phyloP scores from a whole-genome alignment of 2,329 filamentous ascomycete species.

The Leptographium wingfieldii region DNA sequence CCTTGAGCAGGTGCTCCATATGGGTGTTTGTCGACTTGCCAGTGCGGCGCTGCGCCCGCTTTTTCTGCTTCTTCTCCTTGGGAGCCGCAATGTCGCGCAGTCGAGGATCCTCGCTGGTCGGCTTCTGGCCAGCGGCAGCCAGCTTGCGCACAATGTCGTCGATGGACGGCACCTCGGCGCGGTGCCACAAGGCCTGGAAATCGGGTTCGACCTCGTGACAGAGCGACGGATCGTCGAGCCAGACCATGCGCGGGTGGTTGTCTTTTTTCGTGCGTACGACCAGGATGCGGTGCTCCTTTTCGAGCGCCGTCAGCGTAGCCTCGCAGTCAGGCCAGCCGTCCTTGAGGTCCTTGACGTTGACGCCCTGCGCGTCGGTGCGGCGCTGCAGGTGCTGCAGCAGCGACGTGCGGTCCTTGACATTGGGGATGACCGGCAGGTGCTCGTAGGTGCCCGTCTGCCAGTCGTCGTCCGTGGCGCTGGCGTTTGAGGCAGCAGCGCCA shows the following conservation, averaged over 20 bases:
- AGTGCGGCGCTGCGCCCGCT: slow-evolving; percentile 49
- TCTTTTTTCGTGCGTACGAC: slow-evolving; percentile 91
- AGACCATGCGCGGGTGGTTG: slow-evolving; percentile 71
- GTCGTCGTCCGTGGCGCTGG: slow-evolving; percentile 1
- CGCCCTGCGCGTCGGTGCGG: slow-evolving; percentile 67
- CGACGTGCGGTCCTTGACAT: slow-evolving; percentile 64
- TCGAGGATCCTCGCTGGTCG: slow-evolving; percentile 67
- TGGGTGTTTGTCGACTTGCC: slow-evolving; percentile 81
- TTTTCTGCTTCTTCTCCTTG: slow-evolving; percentile 62
- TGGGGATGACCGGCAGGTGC: slow-evolving; percentile 69
- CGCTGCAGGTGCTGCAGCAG: slow-evolving; percentile 71
- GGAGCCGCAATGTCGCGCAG: slow-evolving; percentile 42
- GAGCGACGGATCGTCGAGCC: slow-evolving; percentile 74
- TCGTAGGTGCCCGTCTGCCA: slow-evolving; percentile 62
- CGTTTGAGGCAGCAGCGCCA: slow-evolving; percentile 25
- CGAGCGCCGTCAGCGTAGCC: slow-evolving; percentile 63
- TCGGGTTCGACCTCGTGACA: slow-evolving; percentile 66
- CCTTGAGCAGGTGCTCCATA: slow-evolving; percentile 71
- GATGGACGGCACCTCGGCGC: slow-evolving; percentile 60
- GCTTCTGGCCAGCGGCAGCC: slow-evolving; percentile 65
- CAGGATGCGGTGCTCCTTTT: slow-evolving; percentile 65
- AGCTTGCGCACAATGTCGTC: slow-evolving; percentile 70
- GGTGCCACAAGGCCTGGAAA: slow-evolving; percentile 74
- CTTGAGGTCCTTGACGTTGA: slow-evolving; percentile 81
- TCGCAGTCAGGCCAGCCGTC: slow-evolving; percentile 89